These are phyloP conservation scores for Periconia sp. DNA, from an alignment of 2,329 filamentous ascomycete species.

Conservation along the genomic window DNA sequence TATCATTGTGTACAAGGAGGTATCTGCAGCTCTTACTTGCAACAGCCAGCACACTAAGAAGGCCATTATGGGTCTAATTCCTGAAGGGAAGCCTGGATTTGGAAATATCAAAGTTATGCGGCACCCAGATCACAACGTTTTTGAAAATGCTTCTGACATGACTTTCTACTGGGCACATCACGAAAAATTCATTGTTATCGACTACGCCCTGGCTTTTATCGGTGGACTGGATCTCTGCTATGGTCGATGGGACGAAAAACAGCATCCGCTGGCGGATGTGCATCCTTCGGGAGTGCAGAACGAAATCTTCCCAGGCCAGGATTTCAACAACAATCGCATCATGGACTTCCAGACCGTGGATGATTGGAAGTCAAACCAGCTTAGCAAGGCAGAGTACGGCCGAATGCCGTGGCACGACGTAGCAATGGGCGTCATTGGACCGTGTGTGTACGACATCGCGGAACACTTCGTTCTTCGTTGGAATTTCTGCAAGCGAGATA, in stretches of 20 bases:
- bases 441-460: conserved; percentile 90
- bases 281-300: conserved; percentile 82
- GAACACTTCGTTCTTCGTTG: conserved; percentile 94
- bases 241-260: conserved; percentile 87
- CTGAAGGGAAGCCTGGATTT: conserved; percentile 78
- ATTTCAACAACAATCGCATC: conserved; percentile 97
- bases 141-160: conserved; percentile 94
- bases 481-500: conserved; percentile 97
- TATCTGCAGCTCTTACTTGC: conserved; percentile 70
- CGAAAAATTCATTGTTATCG: conserved; percentile 95
- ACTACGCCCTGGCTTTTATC: conserved; percentile 89
- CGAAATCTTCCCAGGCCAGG: conserved; percentile 92
- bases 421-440: conserved; percentile 87
- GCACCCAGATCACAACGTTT: conserved; percentile 92
- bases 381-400: conserved; percentile 88
- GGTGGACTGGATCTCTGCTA: conserved; percentile 95
- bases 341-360: conserved; percentile 93
- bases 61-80: conserved; percentile 79
- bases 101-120: conserved; percentile 90
- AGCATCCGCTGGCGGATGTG: conserved; percentile 85
- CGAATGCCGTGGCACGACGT: conserved; percentile 99
- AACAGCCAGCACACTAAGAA: conserved; percentile 94
- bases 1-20: conserved; percentile 89
- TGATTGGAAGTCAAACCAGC: conserved; percentile 91
- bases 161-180: conserved; percentile 98